These are phyloP conservation scores for Pythium utonaiense DNA, from an alignment of 352 stramenopile genomes.

Conservation along the genomic window DNA sequence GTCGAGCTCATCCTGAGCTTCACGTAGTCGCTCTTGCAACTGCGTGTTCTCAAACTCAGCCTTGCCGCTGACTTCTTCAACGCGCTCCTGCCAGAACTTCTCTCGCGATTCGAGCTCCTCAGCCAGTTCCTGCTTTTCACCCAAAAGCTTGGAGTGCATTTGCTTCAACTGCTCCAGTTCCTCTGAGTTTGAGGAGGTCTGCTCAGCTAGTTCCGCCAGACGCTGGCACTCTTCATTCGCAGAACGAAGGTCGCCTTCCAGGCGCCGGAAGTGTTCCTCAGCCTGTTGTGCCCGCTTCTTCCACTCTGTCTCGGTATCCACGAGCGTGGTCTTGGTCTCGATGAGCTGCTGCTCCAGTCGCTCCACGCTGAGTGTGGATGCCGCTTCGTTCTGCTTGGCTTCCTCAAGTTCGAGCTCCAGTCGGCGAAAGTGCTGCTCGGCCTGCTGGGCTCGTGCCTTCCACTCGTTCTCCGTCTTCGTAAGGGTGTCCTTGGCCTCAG, in stretches of 20 bases:
- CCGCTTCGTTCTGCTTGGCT: constrained; percentile 16
- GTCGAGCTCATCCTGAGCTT: constrained; percentile 49
- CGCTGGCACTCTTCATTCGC: constrained; percentile 7
- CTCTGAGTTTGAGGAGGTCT: background rate
- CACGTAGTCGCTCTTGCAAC: constrained; percentile 38
- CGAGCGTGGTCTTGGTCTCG: constrained; percentile 24
- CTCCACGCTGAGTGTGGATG: constrained; percentile 28
- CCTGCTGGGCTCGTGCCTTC: constrained; percentile 18
- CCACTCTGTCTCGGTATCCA: constrained; percentile 24
- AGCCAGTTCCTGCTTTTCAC: constrained; percentile 33
- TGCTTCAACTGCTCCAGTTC: constrained; percentile 28
- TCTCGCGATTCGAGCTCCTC: constrained; percentile 27
- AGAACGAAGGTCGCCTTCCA: constrained; percentile 11
- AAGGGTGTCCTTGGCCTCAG: constrained; percentile 12
- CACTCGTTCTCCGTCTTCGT: constrained; percentile 11
- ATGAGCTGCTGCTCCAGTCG: constrained; percentile 32
- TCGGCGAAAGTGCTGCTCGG: constrained; percentile 15
- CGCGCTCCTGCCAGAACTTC: constrained; percentile 32
- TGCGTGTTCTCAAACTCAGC: constrained; percentile 31
- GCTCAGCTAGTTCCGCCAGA: constrained; percentile 8
- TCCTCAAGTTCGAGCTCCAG: constrained; percentile 16
- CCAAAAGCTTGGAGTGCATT: constrained; percentile 11
- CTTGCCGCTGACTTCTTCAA: constrained; percentile 32
- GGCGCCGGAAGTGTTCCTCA: constrained; percentile 15
- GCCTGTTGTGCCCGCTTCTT: constrained; percentile 13